phyloP scores from a whole-genome alignment of 192 early-diverging fungal genomes.

The Backusella tuberculispora region DNA sequence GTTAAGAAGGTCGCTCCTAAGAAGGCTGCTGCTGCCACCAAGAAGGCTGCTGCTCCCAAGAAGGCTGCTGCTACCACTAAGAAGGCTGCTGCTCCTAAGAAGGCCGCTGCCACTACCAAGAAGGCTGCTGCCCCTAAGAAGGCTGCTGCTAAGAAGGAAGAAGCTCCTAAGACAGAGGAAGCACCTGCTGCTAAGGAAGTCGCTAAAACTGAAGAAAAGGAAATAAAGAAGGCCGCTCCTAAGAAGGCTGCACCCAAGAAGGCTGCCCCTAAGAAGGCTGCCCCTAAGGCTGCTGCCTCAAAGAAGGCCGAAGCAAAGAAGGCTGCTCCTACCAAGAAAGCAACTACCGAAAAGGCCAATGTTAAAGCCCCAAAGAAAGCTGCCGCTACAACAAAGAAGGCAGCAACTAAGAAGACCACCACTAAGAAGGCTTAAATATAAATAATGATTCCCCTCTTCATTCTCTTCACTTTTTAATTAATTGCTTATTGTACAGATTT shows the following conservation, averaged over 20 bases:
- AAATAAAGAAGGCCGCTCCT: slow-evolving; percentile 52
- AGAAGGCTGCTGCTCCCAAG: slow-evolving; percentile 46
- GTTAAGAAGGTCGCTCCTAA: slow-evolving; percentile 51
- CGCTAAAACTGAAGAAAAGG: slow-evolving; percentile 23
- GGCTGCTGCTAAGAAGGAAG: no score
- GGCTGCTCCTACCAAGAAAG: slow-evolving; percentile 37
- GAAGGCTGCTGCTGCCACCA: slow-evolving; percentile 48
- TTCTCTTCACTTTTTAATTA: not conserved
- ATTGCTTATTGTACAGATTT: slow-evolving; percentile 1
- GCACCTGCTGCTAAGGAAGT: no score
- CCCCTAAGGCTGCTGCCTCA: slow-evolving; percentile 49
- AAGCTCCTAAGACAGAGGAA: no score
- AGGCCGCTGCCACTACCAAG: slow-evolving; percentile 36
- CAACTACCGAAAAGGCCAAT: slow-evolving; percentile 42
- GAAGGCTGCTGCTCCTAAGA: slow-evolving; percentile 52
- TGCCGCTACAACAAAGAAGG: slow-evolving; percentile 44
- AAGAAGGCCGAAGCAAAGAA: slow-evolving; percentile 54
- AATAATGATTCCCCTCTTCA: not conserved
- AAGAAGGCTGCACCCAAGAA: slow-evolving; percentile 55
- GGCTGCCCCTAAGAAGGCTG: slow-evolving; percentile 55
- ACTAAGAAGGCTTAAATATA: slow-evolving; percentile 23
- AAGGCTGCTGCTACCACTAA: slow-evolving; percentile 47
- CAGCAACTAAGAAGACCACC: slow-evolving; percentile 5
- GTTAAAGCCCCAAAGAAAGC: slow-evolving; percentile 48
- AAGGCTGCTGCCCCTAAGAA: slow-evolving; percentile 25